Conservation (phyloP, 2,329 filamentous ascomycete species). For the Fusarium buxicola region DNA sequence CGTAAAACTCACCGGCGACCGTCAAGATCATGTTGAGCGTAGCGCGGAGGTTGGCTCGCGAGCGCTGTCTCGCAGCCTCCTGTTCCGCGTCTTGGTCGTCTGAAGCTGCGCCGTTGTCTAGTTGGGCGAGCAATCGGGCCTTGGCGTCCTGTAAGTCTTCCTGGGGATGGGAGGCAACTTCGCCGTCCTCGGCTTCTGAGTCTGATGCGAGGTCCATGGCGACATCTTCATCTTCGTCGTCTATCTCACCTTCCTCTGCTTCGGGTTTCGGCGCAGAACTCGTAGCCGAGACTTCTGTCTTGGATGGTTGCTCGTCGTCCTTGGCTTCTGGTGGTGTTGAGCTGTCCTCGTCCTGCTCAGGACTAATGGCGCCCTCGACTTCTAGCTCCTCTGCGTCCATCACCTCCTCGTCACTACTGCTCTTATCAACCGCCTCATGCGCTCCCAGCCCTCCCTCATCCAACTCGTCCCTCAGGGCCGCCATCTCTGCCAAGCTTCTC, state of each 20-base stretch:
- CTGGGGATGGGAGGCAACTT: conserved; percentile 44
- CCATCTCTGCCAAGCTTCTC: conserved; percentile 65
- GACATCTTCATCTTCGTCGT: conserved; percentile 49
- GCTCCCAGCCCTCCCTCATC: conserved; percentile 56
- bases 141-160: conserved; percentile 62
- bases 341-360: conserved; percentile 28
- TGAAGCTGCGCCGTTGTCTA: conserved; percentile 48
- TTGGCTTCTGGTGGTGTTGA: conserved; percentile 9
- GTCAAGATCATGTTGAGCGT: conserved; percentile 94
- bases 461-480: conserved; percentile 58
- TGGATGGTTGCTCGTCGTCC: conserved; percentile 14
- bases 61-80: conserved; percentile 48
- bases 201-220: conserved; percentile 58
- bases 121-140: conserved; percentile 59
- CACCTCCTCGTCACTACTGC: conserved; percentile 54
- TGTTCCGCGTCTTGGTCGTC: conserved; percentile 46
- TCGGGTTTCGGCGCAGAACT: conserved; percentile 17
- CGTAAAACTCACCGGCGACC: conserved; percentile 87
- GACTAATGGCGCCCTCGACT: conserved; percentile 44
- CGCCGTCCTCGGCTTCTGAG: conserved; percentile 53
- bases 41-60: conserved; percentile 67
- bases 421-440: conserved; percentile 61
- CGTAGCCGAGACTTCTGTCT: neutral
- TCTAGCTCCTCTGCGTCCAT: conserved; percentile 50
- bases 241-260: conserved; percentile 44